A percentile compares a stretch with the other conserved stretches of the same genome.
These are phyloP conservation scores for Acer yangbiense DNA, from an alignment of 345 rosid genomes.

Conservation along the genomic window DNA sequence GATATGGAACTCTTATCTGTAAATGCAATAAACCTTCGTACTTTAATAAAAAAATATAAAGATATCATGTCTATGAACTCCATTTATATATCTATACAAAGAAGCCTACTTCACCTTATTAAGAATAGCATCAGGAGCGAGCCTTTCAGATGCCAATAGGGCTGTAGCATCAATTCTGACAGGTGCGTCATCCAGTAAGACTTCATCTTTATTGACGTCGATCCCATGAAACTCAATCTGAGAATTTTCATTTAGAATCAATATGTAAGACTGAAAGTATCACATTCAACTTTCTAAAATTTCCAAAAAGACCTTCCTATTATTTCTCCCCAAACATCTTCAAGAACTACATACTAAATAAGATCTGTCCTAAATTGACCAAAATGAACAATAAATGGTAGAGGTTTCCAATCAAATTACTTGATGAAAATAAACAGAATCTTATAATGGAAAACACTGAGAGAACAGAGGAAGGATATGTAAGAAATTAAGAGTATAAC, in stretches of 20 bases:
- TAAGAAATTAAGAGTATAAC: background rate
- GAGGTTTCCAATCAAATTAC: conserved; percentile 1
- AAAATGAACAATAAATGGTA: background rate
- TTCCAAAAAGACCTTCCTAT: background rate
- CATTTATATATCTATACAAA: background rate
- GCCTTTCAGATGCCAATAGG: conserved; percentile 70
- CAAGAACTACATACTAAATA: background rate
- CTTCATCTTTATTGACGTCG: conserved; percentile 67
- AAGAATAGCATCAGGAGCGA: conserved; percentile 72
- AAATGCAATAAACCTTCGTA: conserved; percentile 20
- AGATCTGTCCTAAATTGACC: background rate
- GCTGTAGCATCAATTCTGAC: conserved; percentile 81
- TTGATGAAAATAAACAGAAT: background rate
- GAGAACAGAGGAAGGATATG: background rate
- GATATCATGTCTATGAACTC: background rate
- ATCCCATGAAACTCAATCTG: conserved; percentile 92
- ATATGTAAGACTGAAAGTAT: conserved; percentile 8
- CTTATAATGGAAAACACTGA: background rate
- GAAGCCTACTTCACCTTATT: conserved; percentile 60
- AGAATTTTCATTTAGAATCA: conserved; percentile 5
- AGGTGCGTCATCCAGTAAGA: conserved; percentile 93
- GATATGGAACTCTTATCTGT: conserved; percentile 84
- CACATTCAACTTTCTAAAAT: background rate
- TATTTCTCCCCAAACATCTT: background rate
- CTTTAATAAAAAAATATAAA: conserved; percentile 19